phyloP scores from a whole-genome alignment of 2,329 filamentous ascomycete genomes.

The Epichloe festucae region DNA sequence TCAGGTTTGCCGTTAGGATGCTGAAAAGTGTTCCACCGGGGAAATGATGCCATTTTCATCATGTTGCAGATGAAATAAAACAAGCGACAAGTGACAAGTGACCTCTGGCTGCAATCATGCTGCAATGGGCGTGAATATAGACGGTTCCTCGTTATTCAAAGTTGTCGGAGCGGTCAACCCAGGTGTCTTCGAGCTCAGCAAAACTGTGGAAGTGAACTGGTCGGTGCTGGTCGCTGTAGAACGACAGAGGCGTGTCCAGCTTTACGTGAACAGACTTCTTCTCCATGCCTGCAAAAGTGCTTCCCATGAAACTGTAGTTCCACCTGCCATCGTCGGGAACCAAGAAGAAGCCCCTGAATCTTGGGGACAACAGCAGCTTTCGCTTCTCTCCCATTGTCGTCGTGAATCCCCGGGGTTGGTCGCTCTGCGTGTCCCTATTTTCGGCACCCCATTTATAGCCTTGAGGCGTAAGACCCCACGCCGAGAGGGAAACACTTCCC shows the following conservation, averaged over 20 bases:
- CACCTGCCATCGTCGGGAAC: constrained; percentile 81
- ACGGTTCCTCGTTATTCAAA: constrained; percentile 52
- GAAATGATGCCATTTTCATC: too few species aligned
- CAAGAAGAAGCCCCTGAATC: constrained; percentile 91
- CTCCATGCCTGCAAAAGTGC: constrained; percentile 72
- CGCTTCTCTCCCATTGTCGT: constrained; percentile 91
- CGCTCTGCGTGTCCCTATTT: constrained; percentile 84
- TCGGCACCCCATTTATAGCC: constrained; percentile 96
- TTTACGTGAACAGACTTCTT: constrained; percentile 87
- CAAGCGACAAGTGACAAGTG: too few species aligned
- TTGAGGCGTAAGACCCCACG: constrained; percentile 81
- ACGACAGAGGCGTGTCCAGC: constrained; percentile 78
- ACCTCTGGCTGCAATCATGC: neutral
- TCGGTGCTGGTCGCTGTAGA: constrained; percentile 86
- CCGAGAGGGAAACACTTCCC: constrained; percentile 85
- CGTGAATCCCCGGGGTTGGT: constrained; percentile 87
- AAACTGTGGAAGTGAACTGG: constrained; percentile 96
- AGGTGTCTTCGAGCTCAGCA: constrained; percentile 91
- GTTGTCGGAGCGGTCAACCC: constrained; percentile 85
- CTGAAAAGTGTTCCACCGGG: too few species aligned
- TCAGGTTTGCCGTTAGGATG: too few species aligned
- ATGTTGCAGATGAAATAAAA: too few species aligned
- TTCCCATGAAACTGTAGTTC: constrained; percentile 99
- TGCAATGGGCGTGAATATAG: neutral
- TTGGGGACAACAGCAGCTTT: constrained; percentile 82